Conservation (phyloP, 805 yeast genomes). For the Komagataella pseudopastoris region DNA sequence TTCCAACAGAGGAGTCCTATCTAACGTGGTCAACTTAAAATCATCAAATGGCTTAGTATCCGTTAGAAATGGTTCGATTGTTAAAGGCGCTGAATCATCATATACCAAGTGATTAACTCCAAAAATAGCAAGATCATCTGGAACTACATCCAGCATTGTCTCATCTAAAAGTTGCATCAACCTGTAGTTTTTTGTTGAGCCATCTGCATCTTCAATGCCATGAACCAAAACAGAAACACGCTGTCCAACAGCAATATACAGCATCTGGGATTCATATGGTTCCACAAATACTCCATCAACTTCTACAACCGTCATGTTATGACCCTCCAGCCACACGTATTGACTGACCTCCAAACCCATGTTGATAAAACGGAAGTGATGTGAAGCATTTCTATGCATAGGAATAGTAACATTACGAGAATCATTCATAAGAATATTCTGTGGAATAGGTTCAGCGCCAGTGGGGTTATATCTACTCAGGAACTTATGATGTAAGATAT, state of each 20-base stretch:
- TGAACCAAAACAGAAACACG: conserved; percentile 54
- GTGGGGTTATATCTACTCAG: conserved; percentile 63
- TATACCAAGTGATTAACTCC: conserved; percentile 46
- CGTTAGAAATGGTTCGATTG: conserved; percentile 23
- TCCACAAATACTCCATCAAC: conserved; percentile 61
- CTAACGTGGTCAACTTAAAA: conserved; percentile 27
- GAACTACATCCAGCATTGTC: conserved; percentile 59
- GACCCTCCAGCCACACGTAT: conserved; percentile 54
- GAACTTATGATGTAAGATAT: conserved; percentile 31
- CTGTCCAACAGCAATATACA: conserved; percentile 71
- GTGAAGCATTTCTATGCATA: conserved; percentile 48
- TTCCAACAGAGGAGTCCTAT: conserved; percentile 26
- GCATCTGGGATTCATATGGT: conserved; percentile 37
- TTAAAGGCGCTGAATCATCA: conserved; percentile 15
- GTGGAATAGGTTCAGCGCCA: conserved; percentile 77
- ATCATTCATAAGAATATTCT: conserved; percentile 51
- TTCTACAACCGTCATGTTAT: conserved; percentile 58
- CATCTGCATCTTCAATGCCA: neutral
- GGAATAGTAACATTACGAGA: conserved; percentile 39
- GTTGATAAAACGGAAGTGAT: conserved; percentile 50
- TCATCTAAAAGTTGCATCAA: conserved; percentile 50
- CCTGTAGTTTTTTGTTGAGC: conserved; percentile 36
- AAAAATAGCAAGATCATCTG: conserved; percentile 39
- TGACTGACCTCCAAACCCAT: conserved; percentile 68
- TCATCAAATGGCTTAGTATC: conserved; percentile 51